Percentiles rank a stretch among this genome's conserved stretches.
Evolutionary conservation across 495 filamentous ascomycete species (phyloP).

Genomic region (Oleoguttula mirabilis): DNA sequence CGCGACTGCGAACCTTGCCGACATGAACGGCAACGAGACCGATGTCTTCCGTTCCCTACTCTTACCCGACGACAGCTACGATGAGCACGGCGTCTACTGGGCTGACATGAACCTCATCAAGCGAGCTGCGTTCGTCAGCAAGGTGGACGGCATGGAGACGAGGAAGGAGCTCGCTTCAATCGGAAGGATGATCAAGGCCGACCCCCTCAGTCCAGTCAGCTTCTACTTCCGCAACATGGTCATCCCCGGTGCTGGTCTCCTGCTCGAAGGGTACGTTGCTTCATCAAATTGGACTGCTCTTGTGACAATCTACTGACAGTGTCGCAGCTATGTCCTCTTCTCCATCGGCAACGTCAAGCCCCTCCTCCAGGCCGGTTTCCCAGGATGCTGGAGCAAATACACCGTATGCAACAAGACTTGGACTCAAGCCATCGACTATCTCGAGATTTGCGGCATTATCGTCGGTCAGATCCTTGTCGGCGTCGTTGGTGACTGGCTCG

Average conservation of each 20-base stretch:
- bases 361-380: conserved; percentile 57
- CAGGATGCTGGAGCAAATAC: conserved; percentile 55
- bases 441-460: conserved; percentile 83
- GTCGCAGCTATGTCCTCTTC: conserved; percentile 67
- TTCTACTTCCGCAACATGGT: conserved; percentile 82
- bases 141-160: conserved; percentile 53
- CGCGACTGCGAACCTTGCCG: conserved; percentile 22
- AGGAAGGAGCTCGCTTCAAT: conserved; percentile 51
- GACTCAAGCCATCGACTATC: conserved; percentile 66
- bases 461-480: conserved; percentile 49
- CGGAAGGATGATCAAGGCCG: conserved; percentile 64
- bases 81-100: conserved; percentile 72
- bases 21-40: conserved; percentile 51
- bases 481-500: conserved; percentile 39
- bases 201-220: conserved; percentile 65
- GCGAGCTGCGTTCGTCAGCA: conserved; percentile 58
- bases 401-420: conserved; percentile 59
- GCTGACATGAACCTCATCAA: conserved; percentile 60
- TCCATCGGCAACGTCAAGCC: conserved; percentile 82
- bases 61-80: conserved; percentile 74
- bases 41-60: conserved; percentile 62
- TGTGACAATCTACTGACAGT: not conserved
- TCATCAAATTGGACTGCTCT: not conserved
- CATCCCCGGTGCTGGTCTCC: conserved; percentile 75
- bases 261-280: conserved; percentile 57